Evolutionary conservation across 2,329 filamentous ascomycete species (phyloP).

Genomic region (Arthroderma uncinatum): DNA sequence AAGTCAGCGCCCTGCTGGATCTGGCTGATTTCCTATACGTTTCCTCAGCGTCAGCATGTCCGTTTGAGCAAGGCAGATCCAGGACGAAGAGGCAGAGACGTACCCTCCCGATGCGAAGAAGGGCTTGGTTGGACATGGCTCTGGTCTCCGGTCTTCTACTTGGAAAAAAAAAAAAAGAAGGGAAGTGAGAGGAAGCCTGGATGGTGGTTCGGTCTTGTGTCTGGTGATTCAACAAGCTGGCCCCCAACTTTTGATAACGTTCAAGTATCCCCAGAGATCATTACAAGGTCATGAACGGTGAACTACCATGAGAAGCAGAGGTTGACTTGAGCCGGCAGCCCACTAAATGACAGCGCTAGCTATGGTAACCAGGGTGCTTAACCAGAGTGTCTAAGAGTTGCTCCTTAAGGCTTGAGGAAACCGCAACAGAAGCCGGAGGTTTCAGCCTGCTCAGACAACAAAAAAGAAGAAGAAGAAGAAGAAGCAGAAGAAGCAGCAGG

Average conservation of each 20-base stretch:
- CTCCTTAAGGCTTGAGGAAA: not conserved
- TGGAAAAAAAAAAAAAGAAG: not conserved
- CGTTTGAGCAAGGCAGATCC: not conserved
- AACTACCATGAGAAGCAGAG: not conserved
- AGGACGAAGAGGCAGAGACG: slow-evolving; percentile 18
- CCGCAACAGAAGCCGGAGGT: not conserved
- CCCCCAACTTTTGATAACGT: not conserved
- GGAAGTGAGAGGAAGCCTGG: not conserved
- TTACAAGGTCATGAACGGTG: not conserved
- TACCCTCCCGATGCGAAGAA: slow-evolving; percentile 78
- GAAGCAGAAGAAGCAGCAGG: not conserved
- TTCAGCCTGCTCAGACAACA: not conserved
- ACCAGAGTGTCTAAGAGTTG: too few species aligned
- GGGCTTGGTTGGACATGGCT: slow-evolving; percentile 68
- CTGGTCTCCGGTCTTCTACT: not conserved
- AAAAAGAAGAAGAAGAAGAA: not conserved
- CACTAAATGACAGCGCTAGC: not conserved
- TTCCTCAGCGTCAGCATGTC: slow-evolving; percentile 13
- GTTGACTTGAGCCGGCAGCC: not conserved
- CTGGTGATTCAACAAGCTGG: not conserved
- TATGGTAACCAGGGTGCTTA: too few species aligned
- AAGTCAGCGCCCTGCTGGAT: slow-evolving; percentile 75
- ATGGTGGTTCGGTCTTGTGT: not conserved
- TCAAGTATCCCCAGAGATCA: not conserved
- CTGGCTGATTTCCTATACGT: slow-evolving; percentile 63